Evolutionary conservation across 2,329 filamentous ascomycete species (phyloP).

Genomic region (Talaromyces pinophilus): DNA sequence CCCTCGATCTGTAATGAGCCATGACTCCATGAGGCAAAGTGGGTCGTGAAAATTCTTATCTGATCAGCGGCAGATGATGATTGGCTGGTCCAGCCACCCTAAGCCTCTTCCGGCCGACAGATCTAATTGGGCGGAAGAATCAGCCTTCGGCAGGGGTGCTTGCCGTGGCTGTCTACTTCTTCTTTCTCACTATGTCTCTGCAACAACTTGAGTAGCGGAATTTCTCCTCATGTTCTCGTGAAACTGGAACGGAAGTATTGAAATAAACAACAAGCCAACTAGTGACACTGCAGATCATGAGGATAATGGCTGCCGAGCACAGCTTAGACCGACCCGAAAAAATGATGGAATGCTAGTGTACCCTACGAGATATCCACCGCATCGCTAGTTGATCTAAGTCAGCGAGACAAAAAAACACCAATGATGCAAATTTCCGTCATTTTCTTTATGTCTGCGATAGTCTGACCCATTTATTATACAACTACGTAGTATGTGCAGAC

Average conservation of each 20-base stretch:
- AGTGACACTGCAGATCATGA: neutral
- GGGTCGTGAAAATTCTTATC: neutral
- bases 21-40: neutral
- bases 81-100: neutral
- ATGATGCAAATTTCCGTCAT: constrained; percentile 1
- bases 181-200: neutral
- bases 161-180: neutral
- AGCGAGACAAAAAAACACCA: neutral
- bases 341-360: neutral
- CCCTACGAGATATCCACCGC: neutral
- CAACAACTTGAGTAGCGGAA: neutral
- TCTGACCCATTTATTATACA: neutral
- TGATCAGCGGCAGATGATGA: neutral
- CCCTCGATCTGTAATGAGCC: neutral
- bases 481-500: neutral
- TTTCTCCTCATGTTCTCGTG: neutral
- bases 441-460: neutral
- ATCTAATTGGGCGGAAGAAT: neutral
- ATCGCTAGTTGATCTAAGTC: neutral
- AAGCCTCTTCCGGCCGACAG: neutral
- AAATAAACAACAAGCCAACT: neutral
- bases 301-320: neutral
- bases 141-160: neutral
- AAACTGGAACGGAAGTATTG: neutral
- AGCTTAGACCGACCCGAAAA: neutral